Conservation (phyloP, 371 early-diverging fungal genomes). For the Mucor velutinosus region DNA sequence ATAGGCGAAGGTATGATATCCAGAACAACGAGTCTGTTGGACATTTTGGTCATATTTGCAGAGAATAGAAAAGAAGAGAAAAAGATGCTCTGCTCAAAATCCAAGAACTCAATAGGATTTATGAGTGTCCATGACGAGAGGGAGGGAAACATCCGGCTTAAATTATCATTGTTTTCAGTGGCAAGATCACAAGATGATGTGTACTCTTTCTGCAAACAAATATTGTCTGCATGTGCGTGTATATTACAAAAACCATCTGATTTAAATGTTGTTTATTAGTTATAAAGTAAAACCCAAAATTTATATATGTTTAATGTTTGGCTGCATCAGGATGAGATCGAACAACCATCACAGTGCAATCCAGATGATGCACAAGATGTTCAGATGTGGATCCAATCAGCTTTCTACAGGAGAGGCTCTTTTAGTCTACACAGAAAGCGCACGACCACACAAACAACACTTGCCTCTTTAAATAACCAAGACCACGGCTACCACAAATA, state of each 20-base stretch:
- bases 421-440: background rate
- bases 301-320: background rate
- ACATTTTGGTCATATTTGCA: background rate
- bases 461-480: conserved; percentile 37
- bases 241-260: background rate
- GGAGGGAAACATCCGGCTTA: background rate
- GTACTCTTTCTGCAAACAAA: background rate
- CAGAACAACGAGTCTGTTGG: conserved; percentile 8
- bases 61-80: background rate
- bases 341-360: conserved; percentile 28
- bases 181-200: background rate
- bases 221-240: background rate
- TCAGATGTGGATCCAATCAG: conserved; percentile 32
- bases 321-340: background rate
- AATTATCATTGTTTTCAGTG: background rate
- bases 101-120: background rate
- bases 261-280: background rate
- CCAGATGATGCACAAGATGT: conserved; percentile 24
- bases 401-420: conserved; percentile 14
- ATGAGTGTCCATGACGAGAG: background rate
- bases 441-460: background rate
- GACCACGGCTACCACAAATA: conserved; percentile 30
- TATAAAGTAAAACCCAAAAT: background rate
- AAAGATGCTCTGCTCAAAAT: background rate
- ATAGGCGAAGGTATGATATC: conserved; percentile 5